Conservation (phyloP, 2,329 filamentous ascomycete species). For the Curvularia hawaiiensis region DNA sequence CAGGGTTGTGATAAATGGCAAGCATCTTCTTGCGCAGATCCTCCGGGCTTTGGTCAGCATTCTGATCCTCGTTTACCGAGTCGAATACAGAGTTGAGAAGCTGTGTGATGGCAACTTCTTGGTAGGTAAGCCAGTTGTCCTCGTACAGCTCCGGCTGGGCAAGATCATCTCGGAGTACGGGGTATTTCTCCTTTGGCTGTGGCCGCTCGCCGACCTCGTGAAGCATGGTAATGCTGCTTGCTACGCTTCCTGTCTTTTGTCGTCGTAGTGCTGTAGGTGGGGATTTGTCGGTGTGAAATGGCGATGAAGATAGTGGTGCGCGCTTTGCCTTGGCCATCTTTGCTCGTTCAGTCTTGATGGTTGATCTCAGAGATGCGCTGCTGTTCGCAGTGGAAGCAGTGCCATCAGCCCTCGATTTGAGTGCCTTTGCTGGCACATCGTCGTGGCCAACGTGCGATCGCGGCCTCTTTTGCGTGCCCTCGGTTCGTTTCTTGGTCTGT, state of each 20-base stretch:
- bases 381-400: constrained; percentile 36
- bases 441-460: constrained; percentile 40
- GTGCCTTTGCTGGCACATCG: constrained; percentile 42
- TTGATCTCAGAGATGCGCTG: constrained; percentile 28
- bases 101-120: constrained; percentile 66
- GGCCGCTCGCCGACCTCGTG: constrained; percentile 40
- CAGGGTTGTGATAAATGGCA: constrained; percentile 58
- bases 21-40: constrained; percentile 57
- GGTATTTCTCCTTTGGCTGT: constrained; percentile 50
- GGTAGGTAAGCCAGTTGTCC: constrained; percentile 66
- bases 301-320: constrained; percentile 40
- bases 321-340: constrained; percentile 28
- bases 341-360: constrained; percentile 35
- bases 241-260: constrained; percentile 29
- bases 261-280: constrained; percentile 43
- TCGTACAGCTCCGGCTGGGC: constrained; percentile 64
- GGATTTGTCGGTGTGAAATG: constrained; percentile 44
- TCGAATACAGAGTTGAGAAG: constrained; percentile 63
- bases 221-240: constrained; percentile 41
- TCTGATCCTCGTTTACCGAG: constrained; percentile 34
- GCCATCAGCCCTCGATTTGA: constrained; percentile 37
- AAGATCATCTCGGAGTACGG: constrained; percentile 60
- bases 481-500: constrained; percentile 30
- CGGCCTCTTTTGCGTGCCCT: constrained; percentile 41
- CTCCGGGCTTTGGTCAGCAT: constrained; percentile 36